Evolutionary conservation across 2,329 filamentous ascomycete genomes (phyloP).

Genomic region (Colletotrichum sp.): DNA sequence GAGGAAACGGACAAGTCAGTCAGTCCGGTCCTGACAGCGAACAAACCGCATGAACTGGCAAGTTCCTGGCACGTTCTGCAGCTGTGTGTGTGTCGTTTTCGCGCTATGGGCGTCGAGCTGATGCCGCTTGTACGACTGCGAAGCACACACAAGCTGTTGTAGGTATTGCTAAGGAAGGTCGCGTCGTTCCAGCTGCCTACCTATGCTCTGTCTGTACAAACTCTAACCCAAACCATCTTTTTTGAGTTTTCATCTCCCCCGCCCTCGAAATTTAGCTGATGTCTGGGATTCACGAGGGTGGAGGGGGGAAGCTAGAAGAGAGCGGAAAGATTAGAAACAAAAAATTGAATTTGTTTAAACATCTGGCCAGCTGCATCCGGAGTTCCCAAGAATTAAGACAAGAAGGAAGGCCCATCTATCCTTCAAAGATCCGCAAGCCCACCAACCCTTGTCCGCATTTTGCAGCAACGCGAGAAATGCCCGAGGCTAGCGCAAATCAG

Average conservation of each 20-base stretch:
- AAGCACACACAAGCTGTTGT: neutral
- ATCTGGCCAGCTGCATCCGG: neutral
- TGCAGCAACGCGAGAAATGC: neutral
- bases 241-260: neutral
- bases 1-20: neutral
- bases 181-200: neutral
- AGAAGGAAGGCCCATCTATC: neutral
- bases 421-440: neutral
- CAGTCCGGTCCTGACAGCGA: neutral
- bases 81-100: neutral
- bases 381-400: neutral
- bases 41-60: neutral
- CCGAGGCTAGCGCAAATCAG: constrained; percentile 5
- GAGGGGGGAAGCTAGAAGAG: neutral
- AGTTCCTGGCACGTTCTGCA: neutral
- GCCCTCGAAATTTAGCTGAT: neutral
- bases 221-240: neutral
- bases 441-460: neutral
- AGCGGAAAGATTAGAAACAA: neutral
- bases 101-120: neutral
- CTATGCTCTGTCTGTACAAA: neutral
- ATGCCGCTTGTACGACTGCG: neutral
- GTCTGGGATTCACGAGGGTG: neutral
- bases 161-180: neutral
- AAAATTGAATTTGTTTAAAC: neutral